Evolutionary conservation across 768 basidiomycete species (phyloP).

Genomic region (Suillus cothurnatus): DNA sequence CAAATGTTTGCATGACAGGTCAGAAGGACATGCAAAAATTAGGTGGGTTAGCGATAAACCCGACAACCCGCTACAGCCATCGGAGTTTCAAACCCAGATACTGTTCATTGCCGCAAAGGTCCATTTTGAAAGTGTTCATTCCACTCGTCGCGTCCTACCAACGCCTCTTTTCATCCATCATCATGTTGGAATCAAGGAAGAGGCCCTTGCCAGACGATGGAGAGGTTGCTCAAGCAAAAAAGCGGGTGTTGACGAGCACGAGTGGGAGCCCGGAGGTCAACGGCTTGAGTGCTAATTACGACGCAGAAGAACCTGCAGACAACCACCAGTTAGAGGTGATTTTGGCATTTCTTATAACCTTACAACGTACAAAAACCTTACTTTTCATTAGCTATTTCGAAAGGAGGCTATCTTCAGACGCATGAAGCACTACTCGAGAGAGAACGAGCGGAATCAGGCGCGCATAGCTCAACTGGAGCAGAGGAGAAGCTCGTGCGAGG

Average conservation of each 20-base stretch:
- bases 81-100: conserved; percentile 31
- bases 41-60: neutral
- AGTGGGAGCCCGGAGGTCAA: conserved; percentile 59
- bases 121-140: conserved; percentile 17
- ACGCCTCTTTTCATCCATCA: conserved; percentile 19
- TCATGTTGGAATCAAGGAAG: conserved; percentile 60
- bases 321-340: conserved; percentile 67
- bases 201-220: conserved; percentile 55
- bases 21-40: conserved; percentile 6
- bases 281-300: conserved; percentile 37
- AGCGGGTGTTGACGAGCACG: conserved; percentile 51
- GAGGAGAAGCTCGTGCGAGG: conserved; percentile 66
- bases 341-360: neutral
- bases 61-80: conserved; percentile 7
- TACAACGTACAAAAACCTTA: conserved; percentile 5
- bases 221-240: conserved; percentile 53
- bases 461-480: conserved; percentile 67
- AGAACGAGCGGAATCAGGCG: conserved; percentile 64
- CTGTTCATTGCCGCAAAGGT: conserved; percentile 11
- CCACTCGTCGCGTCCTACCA: conserved; percentile 9
- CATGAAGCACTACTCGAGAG: conserved; percentile 81
- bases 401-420: conserved; percentile 86
- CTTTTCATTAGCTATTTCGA: conserved; percentile 62
- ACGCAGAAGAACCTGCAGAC: conserved; percentile 48
- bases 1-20: conserved; percentile 29